Conservation (phyloP, 305 asterid genomes). For the Solanum hybrid region DNA sequence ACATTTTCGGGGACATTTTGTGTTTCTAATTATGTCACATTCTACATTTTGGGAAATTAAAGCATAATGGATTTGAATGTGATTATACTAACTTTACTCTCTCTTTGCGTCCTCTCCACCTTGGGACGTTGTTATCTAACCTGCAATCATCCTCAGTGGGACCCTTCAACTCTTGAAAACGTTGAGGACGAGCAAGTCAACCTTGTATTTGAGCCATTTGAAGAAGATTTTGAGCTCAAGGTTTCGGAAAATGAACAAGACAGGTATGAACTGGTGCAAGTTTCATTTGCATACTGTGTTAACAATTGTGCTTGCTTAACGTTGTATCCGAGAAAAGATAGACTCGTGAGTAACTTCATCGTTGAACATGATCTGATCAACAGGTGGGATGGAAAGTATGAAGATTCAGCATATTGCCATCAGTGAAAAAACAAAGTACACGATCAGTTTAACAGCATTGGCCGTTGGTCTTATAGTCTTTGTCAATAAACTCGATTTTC, state of each 20-base stretch:
- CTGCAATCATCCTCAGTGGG: constrained; percentile 44
- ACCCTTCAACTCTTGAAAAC: constrained; percentile 50
- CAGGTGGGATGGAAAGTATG: constrained; percentile 87
- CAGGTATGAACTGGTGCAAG: constrained; percentile 32
- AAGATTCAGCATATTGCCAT: constrained; percentile 36
- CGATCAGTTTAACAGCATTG: background rate
- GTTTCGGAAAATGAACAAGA: constrained; percentile 51
- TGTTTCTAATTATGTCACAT: background rate
- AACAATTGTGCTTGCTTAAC: background rate
- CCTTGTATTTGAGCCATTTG: constrained; percentile 49
- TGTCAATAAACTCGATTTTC: background rate
- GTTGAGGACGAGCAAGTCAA: constrained; percentile 40
- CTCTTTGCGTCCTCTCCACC: background rate
- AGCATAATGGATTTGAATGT: background rate
- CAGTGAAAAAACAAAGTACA: constrained; percentile 19
- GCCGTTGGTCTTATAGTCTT: background rate
- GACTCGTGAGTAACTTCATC: background rate
- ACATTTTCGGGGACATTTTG: background rate
- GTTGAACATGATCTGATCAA: constrained; percentile 9
- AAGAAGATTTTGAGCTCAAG: constrained; percentile 62
- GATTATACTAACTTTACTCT: background rate
- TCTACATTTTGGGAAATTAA: background rate
- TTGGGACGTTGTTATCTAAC: background rate
- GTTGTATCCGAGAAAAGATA: background rate
- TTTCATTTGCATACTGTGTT: background rate